A percentile compares a stretch with the other conserved stretches of the same genome.
phyloP scores from a whole-genome alignment of 495 filamentous ascomycete species.

The Jackrogersella multiformis region DNA sequence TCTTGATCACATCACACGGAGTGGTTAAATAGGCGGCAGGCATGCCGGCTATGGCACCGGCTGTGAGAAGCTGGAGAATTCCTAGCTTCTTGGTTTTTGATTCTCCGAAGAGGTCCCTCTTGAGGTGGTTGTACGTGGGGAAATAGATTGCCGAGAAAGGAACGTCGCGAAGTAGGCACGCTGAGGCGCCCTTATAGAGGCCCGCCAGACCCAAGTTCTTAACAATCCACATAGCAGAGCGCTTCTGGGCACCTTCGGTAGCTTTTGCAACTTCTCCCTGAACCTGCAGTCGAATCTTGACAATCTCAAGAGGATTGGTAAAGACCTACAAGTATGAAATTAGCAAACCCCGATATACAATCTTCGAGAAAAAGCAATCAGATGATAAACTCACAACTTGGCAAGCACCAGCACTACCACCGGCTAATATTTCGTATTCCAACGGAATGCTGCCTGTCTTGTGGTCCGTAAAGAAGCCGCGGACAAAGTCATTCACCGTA shows the following conservation, averaged over 20 bases:
- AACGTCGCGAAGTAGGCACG: slow-evolving; percentile 93
- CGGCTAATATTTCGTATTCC: slow-evolving; percentile 80
- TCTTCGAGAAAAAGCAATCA: background rate
- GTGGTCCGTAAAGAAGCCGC: slow-evolving; percentile 77
- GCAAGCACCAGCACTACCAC: slow-evolving; percentile 90
- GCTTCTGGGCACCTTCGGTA: slow-evolving; percentile 81
- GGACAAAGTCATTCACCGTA: slow-evolving; percentile 93
- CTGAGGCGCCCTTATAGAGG: slow-evolving; percentile 96
- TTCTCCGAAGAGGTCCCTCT: slow-evolving; percentile 93
- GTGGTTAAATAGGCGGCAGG: slow-evolving; percentile 97
- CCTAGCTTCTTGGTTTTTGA: slow-evolving; percentile 88
- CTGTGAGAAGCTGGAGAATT: slow-evolving; percentile 88
- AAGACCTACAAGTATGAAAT: slow-evolving; percentile 70
- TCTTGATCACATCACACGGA: slow-evolving; percentile 99
- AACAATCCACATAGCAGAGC: slow-evolving; percentile 97
- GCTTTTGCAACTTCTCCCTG: slow-evolving; percentile 95
- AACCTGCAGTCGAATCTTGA: slow-evolving; percentile 97
- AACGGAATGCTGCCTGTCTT: slow-evolving; percentile 77
- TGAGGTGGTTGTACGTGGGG: slow-evolving; percentile 93
- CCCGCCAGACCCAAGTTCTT: slow-evolving; percentile 94
- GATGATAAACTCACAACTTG: slow-evolving; percentile 80
- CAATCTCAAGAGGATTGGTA: slow-evolving; percentile 97
- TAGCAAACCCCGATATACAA: slow-evolving; percentile 16
- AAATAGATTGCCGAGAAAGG: slow-evolving; percentile 99
- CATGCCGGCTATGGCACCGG: slow-evolving; percentile 98